A percentile compares a stretch with the other conserved stretches of the same genome.
phyloP scores from a whole-genome alignment of 148 eudicot genomes.

The Tetragonia tetragonoides region DNA sequence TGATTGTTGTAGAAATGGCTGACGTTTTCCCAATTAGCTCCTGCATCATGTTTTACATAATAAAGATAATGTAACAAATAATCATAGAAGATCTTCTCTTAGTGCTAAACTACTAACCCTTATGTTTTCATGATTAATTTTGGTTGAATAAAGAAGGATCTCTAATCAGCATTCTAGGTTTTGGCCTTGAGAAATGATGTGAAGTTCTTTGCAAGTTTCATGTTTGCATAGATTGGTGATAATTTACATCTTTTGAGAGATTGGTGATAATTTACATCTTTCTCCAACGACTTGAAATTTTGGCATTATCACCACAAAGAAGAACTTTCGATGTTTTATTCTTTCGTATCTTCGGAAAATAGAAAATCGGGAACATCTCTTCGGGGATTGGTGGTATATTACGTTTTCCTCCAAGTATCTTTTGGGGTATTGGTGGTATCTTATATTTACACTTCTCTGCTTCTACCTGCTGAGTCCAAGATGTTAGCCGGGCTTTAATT shows the following conservation, averaged over 20 bases:
- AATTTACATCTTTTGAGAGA: too few species aligned
- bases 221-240: too few species aligned
- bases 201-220: too few species aligned
- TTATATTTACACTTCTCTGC: not conserved
- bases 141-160: not conserved
- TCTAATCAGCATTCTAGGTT: not conserved
- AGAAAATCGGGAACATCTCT: too few species aligned
- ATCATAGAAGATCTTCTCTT: not conserved
- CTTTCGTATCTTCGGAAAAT: too few species aligned
- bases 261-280: too few species aligned
- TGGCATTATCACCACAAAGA: too few species aligned
- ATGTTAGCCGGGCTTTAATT: not conserved
- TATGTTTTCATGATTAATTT: not conserved
- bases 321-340: too few species aligned
- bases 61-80: not conserved
- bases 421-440: not conserved
- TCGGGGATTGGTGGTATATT: too few species aligned
- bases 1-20: conserved; percentile 46
- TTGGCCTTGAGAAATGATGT: too few species aligned
- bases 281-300: too few species aligned
- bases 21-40: conserved; percentile 49
- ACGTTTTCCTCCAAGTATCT: too few species aligned
- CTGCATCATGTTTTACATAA: conserved; percentile 31
- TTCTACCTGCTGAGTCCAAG: not conserved
- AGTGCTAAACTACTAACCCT: not conserved